Percentiles rank a stretch among this genome's conserved stretches.
phyloP scores from a whole-genome alignment of 2,329 filamentous ascomycete genomes.

The Cercospora citrullina region DNA sequence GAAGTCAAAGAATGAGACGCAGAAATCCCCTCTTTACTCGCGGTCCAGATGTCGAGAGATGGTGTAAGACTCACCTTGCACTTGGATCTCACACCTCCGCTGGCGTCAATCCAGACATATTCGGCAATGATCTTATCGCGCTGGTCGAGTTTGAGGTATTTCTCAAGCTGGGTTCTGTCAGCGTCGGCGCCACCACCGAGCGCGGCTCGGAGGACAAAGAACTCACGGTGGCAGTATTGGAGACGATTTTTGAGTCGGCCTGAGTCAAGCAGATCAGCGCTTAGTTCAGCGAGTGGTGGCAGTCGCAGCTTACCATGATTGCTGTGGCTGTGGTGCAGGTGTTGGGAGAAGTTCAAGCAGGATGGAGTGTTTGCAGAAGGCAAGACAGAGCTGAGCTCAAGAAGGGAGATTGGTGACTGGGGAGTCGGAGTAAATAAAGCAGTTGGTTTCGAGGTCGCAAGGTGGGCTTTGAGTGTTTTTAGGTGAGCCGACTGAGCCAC shows the following conservation, averaged over 20 bases:
- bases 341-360: background rate
- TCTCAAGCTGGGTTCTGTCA: constrained; percentile 67
- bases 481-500: constrained; percentile 13
- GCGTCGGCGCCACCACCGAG: constrained; percentile 7
- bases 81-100: constrained; percentile 86
- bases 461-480: constrained; percentile 15
- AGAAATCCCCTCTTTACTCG: background rate
- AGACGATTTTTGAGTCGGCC: constrained; percentile 38
- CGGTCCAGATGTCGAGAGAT: background rate
- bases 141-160: constrained; percentile 90
- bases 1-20: constrained; percentile 6
- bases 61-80: constrained; percentile 72
- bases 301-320: constrained; percentile 17
- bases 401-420: background rate
- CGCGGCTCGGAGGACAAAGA: background rate
- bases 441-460: background rate
- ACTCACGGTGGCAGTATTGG: constrained; percentile 53
- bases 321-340: constrained; percentile 1
- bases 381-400: constrained; percentile 10
- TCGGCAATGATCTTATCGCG: constrained; percentile 87
- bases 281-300: background rate
- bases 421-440: constrained; percentile 8
- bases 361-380: background rate
- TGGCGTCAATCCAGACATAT: constrained; percentile 93
- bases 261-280: constrained; percentile 19